phyloP scores from a whole-genome alignment of 345 rosid species.

The Adansonia digitata region DNA sequence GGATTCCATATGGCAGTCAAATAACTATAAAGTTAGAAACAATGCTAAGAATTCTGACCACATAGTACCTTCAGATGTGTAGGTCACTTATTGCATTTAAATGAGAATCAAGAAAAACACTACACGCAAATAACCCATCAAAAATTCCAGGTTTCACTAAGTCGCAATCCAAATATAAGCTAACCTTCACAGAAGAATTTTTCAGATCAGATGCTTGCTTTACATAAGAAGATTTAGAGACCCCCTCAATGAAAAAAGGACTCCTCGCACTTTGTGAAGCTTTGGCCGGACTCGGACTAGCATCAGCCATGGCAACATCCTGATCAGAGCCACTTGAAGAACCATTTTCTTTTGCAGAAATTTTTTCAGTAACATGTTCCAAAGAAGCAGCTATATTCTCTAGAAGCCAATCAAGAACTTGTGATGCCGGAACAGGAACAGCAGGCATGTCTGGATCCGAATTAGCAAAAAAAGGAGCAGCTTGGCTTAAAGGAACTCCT shows the following conservation, averaged over 20 bases:
- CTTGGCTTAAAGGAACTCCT: constrained; percentile 76
- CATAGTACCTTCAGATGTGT: constrained; percentile 2
- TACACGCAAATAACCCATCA: background rate
- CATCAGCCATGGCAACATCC: constrained; percentile 94
- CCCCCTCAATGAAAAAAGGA: constrained; percentile 78
- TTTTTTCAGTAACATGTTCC: constrained; percentile 76
- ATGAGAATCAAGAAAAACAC: background rate
- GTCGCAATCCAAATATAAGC: constrained; percentile 8
- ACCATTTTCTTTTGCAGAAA: constrained; percentile 83
- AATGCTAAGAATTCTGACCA: background rate
- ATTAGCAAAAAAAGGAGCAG: constrained; percentile 94
- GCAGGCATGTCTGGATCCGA: constrained; percentile 99
- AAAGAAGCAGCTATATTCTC: constrained; percentile 72
- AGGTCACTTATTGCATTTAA: background rate
- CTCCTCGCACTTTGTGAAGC: constrained; percentile 59
- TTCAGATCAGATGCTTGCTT: constrained; percentile 87
- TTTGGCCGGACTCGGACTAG: constrained; percentile 65
- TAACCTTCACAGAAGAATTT: constrained; percentile 90
- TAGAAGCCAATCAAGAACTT: constrained; percentile 88
- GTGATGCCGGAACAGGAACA: constrained; percentile 78
- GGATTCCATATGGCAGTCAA: background rate
- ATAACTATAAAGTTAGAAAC: background rate
- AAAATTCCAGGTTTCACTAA: background rate
- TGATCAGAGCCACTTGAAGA: constrained; percentile 63
- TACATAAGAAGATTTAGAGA: constrained; percentile 76